Percentiles rank a stretch among this genome's conserved stretches.
Conservation (phyloP, 257 asterid species). For the Mitragyna speciosa region DNA sequence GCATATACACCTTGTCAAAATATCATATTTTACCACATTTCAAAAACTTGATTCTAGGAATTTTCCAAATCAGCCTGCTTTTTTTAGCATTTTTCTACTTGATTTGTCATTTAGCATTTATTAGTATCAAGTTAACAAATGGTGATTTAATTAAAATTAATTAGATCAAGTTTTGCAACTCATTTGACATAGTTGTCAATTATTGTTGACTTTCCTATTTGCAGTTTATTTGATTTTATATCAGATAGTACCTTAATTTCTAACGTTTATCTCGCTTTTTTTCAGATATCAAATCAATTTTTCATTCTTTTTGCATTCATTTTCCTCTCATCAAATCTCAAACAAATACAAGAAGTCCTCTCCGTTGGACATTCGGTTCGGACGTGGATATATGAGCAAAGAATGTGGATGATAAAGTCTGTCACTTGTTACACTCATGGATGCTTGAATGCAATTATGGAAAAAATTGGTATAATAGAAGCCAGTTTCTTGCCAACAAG, state of each 20-base stretch:
- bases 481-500: slow-evolving; percentile 61
- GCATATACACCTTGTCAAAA: no score
- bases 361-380: slow-evolving; percentile 31
- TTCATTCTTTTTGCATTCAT: slow-evolving; percentile 39
- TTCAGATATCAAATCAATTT: slow-evolving; percentile 58
- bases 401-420: slow-evolving; percentile 71
- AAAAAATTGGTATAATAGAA: slow-evolving; percentile 37
- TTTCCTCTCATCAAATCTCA: slow-evolving; percentile 51
- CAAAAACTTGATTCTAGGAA: no score
- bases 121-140: no score
- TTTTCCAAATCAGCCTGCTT: no score
- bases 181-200: no score
- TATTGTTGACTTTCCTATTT: no score
- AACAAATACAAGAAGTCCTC: slow-evolving; percentile 47
- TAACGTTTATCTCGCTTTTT: background rate
- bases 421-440: slow-evolving; percentile 45
- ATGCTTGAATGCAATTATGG: slow-evolving; percentile 37
- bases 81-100: background rate
- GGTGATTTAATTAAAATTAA: no score
- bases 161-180: no score
- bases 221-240: background rate
- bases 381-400: slow-evolving; percentile 47
- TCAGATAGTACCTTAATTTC: background rate
- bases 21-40: no score
- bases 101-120: background rate